phyloP scores from a whole-genome alignment of 1,284 basidiomycete genomes.

The Schizophyllum amplum region DNA sequence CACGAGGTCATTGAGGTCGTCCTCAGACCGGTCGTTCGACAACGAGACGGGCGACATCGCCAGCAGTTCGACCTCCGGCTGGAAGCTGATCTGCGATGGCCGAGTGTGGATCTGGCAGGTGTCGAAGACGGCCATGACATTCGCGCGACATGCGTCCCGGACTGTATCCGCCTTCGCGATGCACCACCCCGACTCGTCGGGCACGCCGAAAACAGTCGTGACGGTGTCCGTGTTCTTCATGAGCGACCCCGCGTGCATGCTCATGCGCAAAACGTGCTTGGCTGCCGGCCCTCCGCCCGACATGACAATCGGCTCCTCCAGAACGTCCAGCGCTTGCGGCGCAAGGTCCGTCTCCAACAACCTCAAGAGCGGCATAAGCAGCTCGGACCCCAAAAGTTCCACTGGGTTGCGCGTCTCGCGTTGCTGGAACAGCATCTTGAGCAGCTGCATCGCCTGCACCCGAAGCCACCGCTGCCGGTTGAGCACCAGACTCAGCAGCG shows the following conservation, averaged over 20 bases:
- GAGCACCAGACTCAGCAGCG: conserved; percentile 81
- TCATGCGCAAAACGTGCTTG: conserved; percentile 83
- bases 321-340: conserved; percentile 80
- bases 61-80: conserved; percentile 44
- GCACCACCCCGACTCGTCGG: conserved; percentile 81
- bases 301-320: conserved; percentile 82
- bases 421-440: conserved; percentile 85
- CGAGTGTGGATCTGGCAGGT: conserved; percentile 70
- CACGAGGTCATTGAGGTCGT: conserved; percentile 78
- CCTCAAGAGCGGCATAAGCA: conserved; percentile 85
- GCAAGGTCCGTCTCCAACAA: conserved; percentile 83
- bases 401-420: conserved; percentile 72
- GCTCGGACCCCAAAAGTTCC: conserved; percentile 72
- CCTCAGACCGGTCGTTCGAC: conserved; percentile 32
- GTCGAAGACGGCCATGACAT: conserved; percentile 79
- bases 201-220: conserved; percentile 73
- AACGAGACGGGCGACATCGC: conserved; percentile 20
- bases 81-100: conserved; percentile 66
- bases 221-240: conserved; percentile 40
- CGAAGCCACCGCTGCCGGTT: conserved; percentile 82
- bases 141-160: conserved; percentile 60
- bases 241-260: conserved; percentile 52
- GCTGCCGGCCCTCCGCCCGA: conserved; percentile 64
- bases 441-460: conserved; percentile 77
- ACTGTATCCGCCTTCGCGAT: conserved; percentile 60